phyloP scores from a whole-genome alignment of 2,329 filamentous ascomycete genomes.

The Trichoderma breve region DNA sequence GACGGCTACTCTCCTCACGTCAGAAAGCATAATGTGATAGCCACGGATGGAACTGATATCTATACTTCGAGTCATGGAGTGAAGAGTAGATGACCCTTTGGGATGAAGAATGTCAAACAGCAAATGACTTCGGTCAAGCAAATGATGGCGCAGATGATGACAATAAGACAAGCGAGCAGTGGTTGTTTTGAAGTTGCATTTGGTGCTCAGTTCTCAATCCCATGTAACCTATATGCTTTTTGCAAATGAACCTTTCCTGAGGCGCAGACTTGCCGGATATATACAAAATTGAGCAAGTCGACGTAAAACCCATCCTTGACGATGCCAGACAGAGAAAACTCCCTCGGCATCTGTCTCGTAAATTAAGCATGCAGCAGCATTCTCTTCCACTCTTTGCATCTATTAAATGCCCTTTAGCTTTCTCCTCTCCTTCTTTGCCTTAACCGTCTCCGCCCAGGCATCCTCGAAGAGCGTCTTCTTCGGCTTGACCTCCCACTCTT shows the following conservation, averaged over 20 bases:
- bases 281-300: not conserved
- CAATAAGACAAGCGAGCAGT: not conserved
- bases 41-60: not conserved
- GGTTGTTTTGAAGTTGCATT: not conserved
- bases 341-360: not conserved
- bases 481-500: conserved; percentile 54
- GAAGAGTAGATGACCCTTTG: not conserved
- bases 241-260: not conserved
- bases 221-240: not conserved
- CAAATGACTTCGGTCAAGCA: not conserved
- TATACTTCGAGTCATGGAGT: not conserved
- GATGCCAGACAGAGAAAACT: not conserved
- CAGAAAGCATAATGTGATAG: not conserved
- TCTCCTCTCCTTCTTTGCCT: conserved; percentile 17
- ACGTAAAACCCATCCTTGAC: not conserved
- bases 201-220: not conserved
- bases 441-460: conserved; percentile 45
- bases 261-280: not conserved
- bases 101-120: not conserved
- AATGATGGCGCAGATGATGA: not conserved
- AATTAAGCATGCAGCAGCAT: not conserved
- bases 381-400: not conserved
- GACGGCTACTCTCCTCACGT: not conserved
- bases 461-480: conserved; percentile 71
- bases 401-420: not conserved